Conservation (phyloP, 306 rosid species). For the Cucumis cinereus region DNA sequence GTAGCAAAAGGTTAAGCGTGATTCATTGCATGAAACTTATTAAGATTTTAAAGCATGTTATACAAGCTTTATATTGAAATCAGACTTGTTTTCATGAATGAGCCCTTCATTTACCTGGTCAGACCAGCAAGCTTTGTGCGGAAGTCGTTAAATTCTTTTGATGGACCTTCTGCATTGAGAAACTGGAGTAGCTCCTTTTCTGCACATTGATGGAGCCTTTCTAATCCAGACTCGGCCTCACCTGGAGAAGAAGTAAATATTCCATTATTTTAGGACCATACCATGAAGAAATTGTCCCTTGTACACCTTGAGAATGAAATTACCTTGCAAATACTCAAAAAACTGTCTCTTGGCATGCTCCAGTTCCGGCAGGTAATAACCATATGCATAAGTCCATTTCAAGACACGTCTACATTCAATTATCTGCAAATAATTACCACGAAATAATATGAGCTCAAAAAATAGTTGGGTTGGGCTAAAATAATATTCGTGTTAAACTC, state of each 20-base stretch:
- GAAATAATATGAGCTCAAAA: background rate
- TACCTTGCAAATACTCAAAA: conserved; percentile 72
- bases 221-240: conserved; percentile 78
- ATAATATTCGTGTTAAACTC: background rate
- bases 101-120: conserved; percentile 33
- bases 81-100: background rate
- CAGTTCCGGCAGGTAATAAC: conserved; percentile 31
- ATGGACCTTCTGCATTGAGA: conserved; percentile 45
- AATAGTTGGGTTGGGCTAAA: background rate
- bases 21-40: background rate
- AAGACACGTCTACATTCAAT: conserved; percentile 39
- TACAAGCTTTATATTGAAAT: too few species aligned
- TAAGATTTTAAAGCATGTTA: background rate
- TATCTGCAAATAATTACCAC: conserved; percentile 21
- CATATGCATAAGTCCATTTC: conserved; percentile 46
- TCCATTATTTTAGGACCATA: background rate
- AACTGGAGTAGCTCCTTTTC: conserved; percentile 58
- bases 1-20: background rate
- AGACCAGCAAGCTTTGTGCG: conserved; percentile 70
- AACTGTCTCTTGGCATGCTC: conserved; percentile 55
- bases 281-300: background rate
- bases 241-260: conserved; percentile 18
- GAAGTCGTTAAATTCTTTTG: conserved; percentile 53
- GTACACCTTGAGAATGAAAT: background rate
- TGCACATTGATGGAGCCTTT: conserved; percentile 75